Conservation (phyloP, 495 filamentous ascomycete genomes). For the Pyrenula massariospora region DNA sequence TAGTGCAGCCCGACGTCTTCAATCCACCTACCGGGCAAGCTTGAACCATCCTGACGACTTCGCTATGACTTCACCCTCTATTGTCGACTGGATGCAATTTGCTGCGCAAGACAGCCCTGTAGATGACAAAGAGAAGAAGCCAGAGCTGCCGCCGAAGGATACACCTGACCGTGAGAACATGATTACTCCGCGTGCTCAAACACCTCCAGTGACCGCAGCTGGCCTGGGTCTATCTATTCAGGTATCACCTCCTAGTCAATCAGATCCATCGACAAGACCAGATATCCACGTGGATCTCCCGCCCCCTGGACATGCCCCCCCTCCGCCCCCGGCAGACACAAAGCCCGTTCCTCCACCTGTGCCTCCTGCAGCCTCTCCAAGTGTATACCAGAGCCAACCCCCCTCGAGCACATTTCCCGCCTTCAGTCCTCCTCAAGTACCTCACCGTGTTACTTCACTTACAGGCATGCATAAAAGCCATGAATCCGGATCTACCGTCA, state of each 20-base stretch:
- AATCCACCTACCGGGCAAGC: constrained; percentile 22
- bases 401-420: constrained; percentile 20
- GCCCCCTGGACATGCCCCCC: constrained; percentile 19
- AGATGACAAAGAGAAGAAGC: constrained; percentile 9
- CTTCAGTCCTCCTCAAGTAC: constrained; percentile 30
- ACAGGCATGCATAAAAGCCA: background rate
- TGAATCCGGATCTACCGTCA: background rate
- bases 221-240: constrained; percentile 28
- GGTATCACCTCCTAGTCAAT: constrained; percentile 17
- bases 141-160: constrained; percentile 14
- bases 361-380: constrained; percentile 12
- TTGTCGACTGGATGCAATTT: constrained; percentile 42
- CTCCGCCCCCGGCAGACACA: constrained; percentile 14
- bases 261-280: constrained; percentile 10
- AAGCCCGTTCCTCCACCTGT: constrained; percentile 1
- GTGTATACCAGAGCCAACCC: constrained; percentile 24
- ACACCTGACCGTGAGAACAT: constrained; percentile 9
- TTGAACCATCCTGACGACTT: constrained; percentile 37
- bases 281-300: constrained; percentile 24
- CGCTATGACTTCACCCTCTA: constrained; percentile 43
- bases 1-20: background rate
- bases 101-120: constrained; percentile 27
- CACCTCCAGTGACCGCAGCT: constrained; percentile 4
- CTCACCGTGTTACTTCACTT: background rate
- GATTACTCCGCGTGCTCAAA: constrained; percentile 15